These are phyloP conservation scores for Potentilla sterilis DNA, from an alignment of 306 rosid species.

Conservation along the genomic window DNA sequence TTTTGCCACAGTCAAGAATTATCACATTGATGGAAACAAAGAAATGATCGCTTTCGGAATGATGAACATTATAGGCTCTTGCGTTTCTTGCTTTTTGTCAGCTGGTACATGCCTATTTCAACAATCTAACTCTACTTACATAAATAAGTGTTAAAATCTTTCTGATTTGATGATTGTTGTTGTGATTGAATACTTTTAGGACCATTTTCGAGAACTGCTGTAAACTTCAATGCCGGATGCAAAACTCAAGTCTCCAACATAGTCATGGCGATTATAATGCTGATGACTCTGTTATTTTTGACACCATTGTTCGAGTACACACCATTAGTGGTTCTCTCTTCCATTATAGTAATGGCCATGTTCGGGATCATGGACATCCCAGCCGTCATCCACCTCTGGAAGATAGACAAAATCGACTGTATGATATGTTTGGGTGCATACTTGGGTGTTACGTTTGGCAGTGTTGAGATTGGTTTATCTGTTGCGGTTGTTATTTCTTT, in stretches of 20 bases:
- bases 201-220: conserved; percentile 48
- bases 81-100: conserved; percentile 51
- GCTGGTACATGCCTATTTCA: conserved; percentile 28
- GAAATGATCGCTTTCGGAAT: conserved; percentile 56
- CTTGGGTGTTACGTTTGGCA: conserved; percentile 41
- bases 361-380: conserved; percentile 39
- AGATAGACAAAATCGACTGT: conserved; percentile 44
- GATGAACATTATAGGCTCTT: conserved; percentile 57
- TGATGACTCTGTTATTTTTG: conserved; percentile 44
- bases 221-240: conserved; percentile 57
- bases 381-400: conserved; percentile 48
- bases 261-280: conserved; percentile 44
- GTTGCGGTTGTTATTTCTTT: conserved; percentile 45
- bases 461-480: conserved; percentile 43
- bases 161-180: neutral
- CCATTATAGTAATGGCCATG: conserved; percentile 51
- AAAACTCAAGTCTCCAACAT: conserved; percentile 46
- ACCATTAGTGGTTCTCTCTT: conserved; percentile 46
- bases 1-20: conserved; percentile 42
- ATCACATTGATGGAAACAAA: conserved; percentile 52
- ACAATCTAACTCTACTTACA: neutral
- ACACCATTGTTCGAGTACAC: conserved; percentile 52
- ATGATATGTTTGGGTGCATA: conserved; percentile 38
- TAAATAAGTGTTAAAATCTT: neutral
- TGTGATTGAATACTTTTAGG: conserved; percentile 23